These are phyloP conservation scores for Apiospora koreana DNA, from an alignment of 2,329 filamentous ascomycete genomes.

Conservation along the genomic window DNA sequence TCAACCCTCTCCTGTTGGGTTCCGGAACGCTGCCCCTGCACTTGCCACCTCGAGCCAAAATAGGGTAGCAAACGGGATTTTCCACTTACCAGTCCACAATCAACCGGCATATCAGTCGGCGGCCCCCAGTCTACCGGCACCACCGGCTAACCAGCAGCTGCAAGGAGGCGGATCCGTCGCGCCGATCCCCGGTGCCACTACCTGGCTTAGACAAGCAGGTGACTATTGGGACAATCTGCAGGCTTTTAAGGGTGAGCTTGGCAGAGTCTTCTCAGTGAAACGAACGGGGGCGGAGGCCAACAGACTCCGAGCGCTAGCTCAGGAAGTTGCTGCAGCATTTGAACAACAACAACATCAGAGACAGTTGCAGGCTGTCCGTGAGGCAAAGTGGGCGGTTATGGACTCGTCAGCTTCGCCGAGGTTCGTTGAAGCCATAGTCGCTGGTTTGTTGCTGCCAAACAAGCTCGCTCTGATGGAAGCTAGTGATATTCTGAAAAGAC, in stretches of 20 bases:
- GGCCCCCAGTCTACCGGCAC: neutral
- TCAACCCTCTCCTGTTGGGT: neutral
- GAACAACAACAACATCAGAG: slow-evolving; percentile 14
- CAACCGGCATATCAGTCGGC: neutral
- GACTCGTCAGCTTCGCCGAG: slow-evolving; percentile 18
- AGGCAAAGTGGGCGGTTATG: slow-evolving; percentile 22
- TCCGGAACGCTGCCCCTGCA: neutral
- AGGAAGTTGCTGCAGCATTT: slow-evolving; percentile 18
- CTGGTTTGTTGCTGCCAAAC: slow-evolving; percentile 18
- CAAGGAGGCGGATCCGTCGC: neutral
- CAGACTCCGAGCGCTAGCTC: slow-evolving; percentile 15
- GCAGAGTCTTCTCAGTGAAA: slow-evolving; percentile 17
- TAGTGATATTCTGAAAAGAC: neutral
- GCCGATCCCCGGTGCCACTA: slow-evolving; percentile 7
- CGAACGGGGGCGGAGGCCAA: slow-evolving; percentile 10
- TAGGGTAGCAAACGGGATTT: neutral
- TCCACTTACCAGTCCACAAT: neutral
- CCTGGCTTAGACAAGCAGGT: slow-evolving; percentile 8
- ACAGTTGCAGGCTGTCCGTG: slow-evolving; percentile 12
- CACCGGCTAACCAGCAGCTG: neutral
- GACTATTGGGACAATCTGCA: slow-evolving; percentile 12
- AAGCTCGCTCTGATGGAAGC: slow-evolving; percentile 22
- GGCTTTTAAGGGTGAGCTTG: slow-evolving; percentile 23
- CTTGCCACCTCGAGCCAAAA: neutral
- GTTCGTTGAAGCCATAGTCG: slow-evolving; percentile 26